Base-by-base conservation (phyloP, 2,329 filamentous ascomycete species). In the Metarhizium robertsii region DNA sequence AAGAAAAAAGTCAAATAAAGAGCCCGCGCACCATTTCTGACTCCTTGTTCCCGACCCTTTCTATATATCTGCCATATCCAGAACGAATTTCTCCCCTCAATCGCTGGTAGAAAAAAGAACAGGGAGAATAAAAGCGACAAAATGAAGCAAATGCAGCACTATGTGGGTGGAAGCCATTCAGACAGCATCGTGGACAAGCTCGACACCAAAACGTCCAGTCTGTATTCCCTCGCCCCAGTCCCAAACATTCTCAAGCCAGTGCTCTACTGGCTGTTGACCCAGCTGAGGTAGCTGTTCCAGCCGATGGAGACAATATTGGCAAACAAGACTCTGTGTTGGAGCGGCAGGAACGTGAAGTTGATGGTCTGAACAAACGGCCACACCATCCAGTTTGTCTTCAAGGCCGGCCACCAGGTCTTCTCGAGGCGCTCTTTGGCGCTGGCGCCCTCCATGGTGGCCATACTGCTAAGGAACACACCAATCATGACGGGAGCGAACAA, bases 261-360 rank as follows among this genome's bases (percentile, higher is more conserved):
- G 54, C 43, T 43, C 40, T 53, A 70, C 59, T 73, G 67, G 66
- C 75, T 79, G 70, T 85, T 85, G 53, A 84, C 69, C 69, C 75
- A 81, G 69, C 82, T 85, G 62, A 85, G 68, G 65, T 84, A 85
- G 60, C 78, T 81, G 70, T 85, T 85, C 82, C 82, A 85, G 59
- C 81, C 81, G 61, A 83, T 79, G 54, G 76, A 88, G 54, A 96
- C 78, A 52, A 95, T 70, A 66, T 96, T 96, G 64, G 95, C 92
- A 59, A 95, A 86, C 63, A 96, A 74, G 46, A 96, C 83, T 57
- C 91, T 81, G 72, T 92, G 85, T 67, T 95, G 83, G 59, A 95
- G 76, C 51, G 92, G 92, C 60, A 96, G 81, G 60, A 94, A 80
- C 65, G 87, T 87, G 75, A 96, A 96, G 77, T 96, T 96, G 66